Evolutionary conservation across 2,329 filamentous ascomycete genomes (phyloP), one percentile per base, ranked within the genome.

Genomic region (Pestalotiopsis sp.): DNA sequence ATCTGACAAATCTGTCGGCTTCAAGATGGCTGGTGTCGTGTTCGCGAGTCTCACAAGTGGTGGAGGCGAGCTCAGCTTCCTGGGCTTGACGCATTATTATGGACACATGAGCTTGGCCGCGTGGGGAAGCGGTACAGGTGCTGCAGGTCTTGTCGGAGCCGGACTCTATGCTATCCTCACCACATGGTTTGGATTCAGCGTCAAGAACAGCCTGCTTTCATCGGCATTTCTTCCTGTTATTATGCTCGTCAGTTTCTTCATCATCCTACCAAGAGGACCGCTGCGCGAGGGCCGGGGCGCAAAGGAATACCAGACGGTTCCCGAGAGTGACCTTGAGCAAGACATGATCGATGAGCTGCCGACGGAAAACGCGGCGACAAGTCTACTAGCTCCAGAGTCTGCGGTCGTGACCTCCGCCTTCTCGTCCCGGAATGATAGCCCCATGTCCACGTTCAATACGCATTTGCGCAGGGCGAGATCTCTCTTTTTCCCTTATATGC

Each of bases 41-140:
- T 82, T 98, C 62, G 94, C 95, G 1, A 97, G 93, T 74, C 80
- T 98, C 64, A 93, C 93, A 74, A 94, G 91, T 71, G 96, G 96
- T 17, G 93, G 87, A 20, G 96, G 96, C 39, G 96, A 98, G 82
- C 84, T 98, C 69, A 97, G 92, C 79, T 98, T 98, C 77, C 83
- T 99, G 5, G 92, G 94, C 1, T 81, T 99, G 75, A 97, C 95
- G 14, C 95, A 98, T 78, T 98, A 92, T 82, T 98, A 98, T 76
- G 96, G 95, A 0, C 91, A 90, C 9, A 91, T 93, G 80, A 94
- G 93, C 74, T 86, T 98, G 20, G 95, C 95, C 0, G 91, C 93
- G 45, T 99, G 96, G 96, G 93, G 94, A 0, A 95, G 92, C 71
- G 95, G 95, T 0, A 98, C 95, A 0, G 95, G 95, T 1, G 95